Base-by-base conservation (phyloP, 495 filamentous ascomycete species). In the Aspergillus leporis region DNA sequence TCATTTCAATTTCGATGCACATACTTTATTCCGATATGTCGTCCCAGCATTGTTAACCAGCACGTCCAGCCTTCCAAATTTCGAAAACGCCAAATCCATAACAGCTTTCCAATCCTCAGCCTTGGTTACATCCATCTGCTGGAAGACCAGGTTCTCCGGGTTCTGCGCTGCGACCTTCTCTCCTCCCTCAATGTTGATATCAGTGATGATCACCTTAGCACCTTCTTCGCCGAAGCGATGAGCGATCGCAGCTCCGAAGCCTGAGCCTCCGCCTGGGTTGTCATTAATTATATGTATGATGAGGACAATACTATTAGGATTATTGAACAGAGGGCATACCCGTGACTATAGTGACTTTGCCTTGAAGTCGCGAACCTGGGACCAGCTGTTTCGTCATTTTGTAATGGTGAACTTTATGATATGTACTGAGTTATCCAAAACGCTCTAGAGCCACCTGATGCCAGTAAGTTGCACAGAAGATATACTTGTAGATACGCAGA, bases 301-400 rank as follows among this genome's bases (percentile, higher is more conserved):
- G 30, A 3, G 1, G 6, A 6, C n/a, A 5, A 16, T 13, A n/a
- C 13, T 18, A 23, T 6, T 12, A 34, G 23, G 22, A 38, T 13
- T 8, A 36, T 10, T 23, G 28, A 36, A 45, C 8, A n/a, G 28
- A n/a, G 12, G 14, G 55, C 63, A 16, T 41, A 70, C 93, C 93
- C 19, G 94, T 98, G 66, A 98, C 83, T 62, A 98, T 86, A 70
- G 90, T 90, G 74, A 96, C 96, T 77, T 97, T 98, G 74, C 90
- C 92, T 50, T 86, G 79, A 21, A 98, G 81, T 61, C 74, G 64
- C 16, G 69, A 61, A 45, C 71, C 66, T 1, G 40, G 54, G 7
- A 41, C 1, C 13, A 47, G 41, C 8, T 23, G 22, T 64, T 70
- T 69, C 1, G 60, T 48, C 57, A 55, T 47, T 47, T 22, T 28